phyloP scores from a whole-genome alignment of 441 rosid species.

The Hypseocharis bilobata region DNA sequence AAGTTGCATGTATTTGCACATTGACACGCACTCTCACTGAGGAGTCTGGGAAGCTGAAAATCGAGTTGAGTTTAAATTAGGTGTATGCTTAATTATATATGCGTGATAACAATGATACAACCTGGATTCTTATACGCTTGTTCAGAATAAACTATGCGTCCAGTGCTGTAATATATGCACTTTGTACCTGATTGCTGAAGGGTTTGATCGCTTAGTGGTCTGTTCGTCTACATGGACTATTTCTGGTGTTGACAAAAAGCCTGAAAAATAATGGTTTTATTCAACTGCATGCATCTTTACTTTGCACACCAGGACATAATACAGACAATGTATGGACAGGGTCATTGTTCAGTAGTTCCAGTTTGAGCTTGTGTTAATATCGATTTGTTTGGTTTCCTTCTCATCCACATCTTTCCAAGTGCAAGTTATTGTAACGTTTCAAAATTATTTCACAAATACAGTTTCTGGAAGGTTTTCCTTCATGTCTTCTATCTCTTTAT shows the following conservation, averaged over 20 bases:
- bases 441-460: background rate
- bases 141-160: background rate
- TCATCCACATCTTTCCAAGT: background rate
- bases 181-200: background rate
- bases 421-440: background rate
- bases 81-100: too few relatives aligned
- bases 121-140: background rate
- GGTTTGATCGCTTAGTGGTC: background rate
- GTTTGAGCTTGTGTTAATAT: background rate
- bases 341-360: background rate
- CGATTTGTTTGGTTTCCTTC: background rate
- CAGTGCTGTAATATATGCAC: background rate
- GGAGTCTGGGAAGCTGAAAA: background rate
- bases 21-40: background rate
- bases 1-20: background rate
- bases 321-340: background rate
- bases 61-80: too few relatives aligned
- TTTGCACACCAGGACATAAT: background rate
- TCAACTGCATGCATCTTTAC: slow-evolving; percentile 1
- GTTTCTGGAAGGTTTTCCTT: background rate
- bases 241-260: background rate
- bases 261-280: background rate
- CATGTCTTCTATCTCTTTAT: background rate
- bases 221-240: background rate
- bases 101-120: background rate